These are phyloP conservation scores for Fraxinus sp. DNA, from an alignment of 305 asterid species.

Conservation along the genomic window DNA sequence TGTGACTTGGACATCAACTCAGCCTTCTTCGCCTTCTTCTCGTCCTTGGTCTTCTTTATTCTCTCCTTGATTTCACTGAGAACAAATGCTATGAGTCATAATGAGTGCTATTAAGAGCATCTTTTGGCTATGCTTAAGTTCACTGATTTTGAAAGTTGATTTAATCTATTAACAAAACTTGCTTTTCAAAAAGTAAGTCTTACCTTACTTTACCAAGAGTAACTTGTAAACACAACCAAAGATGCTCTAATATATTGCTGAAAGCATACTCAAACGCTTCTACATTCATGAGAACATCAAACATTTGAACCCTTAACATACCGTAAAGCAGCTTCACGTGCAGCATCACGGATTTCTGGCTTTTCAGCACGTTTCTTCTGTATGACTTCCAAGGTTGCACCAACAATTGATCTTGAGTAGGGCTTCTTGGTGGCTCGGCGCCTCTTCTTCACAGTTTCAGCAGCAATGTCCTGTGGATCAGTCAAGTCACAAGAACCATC, in stretches of 20 bases:
- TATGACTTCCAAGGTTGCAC: conserved; percentile 81
- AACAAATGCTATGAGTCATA: neutral
- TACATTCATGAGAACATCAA: neutral
- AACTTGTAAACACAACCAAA: neutral
- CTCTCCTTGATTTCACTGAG: conserved; percentile 83
- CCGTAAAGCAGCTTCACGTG: conserved; percentile 85
- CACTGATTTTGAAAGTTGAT: neutral
- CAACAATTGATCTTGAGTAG: conserved; percentile 84
- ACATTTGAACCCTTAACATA: conserved; percentile 14
- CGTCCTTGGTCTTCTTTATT: conserved; percentile 81
- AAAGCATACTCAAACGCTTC: neutral
- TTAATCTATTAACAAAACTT: too few species aligned
- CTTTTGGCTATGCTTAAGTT: neutral
- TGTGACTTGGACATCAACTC: conserved; percentile 60
- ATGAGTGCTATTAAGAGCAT: neutral
- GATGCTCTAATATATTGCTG: neutral
- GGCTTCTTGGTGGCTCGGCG: conserved; percentile 79
- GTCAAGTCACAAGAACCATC: neutral
- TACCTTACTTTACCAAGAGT: neutral
- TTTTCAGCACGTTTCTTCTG: conserved; percentile 80
- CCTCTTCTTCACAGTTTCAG: conserved; percentile 85
- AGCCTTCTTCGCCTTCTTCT: conserved; percentile 78
- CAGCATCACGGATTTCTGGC: conserved; percentile 91
- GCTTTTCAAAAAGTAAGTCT: neutral
- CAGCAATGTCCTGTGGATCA: conserved; percentile 55